phyloP scores from a whole-genome alignment of 208 protist species.

The Entamoeba dispar region DNA sequence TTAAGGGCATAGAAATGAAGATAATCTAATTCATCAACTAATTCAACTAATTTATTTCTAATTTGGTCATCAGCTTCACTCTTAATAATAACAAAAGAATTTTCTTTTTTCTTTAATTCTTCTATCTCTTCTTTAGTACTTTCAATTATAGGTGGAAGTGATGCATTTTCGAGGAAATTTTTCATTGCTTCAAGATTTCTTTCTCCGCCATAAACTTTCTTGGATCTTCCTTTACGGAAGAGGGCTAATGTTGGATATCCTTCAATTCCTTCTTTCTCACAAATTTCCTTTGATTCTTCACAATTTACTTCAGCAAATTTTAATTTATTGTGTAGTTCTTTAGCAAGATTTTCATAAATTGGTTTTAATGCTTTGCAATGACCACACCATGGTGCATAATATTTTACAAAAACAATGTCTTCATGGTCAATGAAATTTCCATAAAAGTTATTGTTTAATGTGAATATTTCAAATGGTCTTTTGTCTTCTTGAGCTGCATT shows the following conservation, averaged over 20 bases:
- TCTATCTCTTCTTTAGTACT: not conserved
- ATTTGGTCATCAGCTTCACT: not conserved
- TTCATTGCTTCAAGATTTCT: not conserved
- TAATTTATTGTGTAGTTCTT: not conserved
- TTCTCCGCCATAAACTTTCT: not conserved
- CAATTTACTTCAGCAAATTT: conserved; percentile 18
- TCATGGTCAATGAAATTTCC: not conserved
- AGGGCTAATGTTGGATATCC: conserved; percentile 12
- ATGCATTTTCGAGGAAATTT: not conserved
- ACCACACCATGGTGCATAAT: conserved; percentile 20
- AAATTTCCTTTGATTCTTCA: conserved; percentile 2
- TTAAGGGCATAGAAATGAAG: not conserved
- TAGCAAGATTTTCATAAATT: not conserved
- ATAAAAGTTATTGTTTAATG: not conserved
- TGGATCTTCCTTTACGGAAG: not conserved
- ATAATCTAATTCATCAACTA: not conserved
- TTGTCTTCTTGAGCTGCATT: not conserved
- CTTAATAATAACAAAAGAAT: not conserved
- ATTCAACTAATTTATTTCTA: not conserved
- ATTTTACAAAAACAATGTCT: conserved; percentile 6
- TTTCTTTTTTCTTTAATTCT: not conserved
- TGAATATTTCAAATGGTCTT: not conserved
- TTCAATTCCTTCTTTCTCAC: not conserved
- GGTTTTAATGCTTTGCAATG: conserved; percentile 19
- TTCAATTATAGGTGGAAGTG: not conserved